Evolutionary conservation across 495 filamentous ascomycete species (phyloP).

Genomic region (Penicillium soppii): DNA sequence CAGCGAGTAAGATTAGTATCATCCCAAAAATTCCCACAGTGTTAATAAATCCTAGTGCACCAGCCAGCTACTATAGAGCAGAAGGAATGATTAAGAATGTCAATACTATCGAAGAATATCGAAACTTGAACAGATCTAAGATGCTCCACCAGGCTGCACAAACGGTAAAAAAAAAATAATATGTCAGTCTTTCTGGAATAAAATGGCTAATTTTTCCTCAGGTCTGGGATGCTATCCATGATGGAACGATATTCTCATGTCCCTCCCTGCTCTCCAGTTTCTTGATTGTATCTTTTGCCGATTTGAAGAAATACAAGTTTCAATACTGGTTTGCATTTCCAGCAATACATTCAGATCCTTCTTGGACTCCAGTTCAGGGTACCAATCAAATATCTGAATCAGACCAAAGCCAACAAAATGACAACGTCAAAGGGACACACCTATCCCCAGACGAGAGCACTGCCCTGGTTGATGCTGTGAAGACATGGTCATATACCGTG

Average conservation of each 20-base stretch:
- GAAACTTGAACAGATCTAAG: slow-evolving; percentile 65
- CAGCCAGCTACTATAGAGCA: slow-evolving; percentile 70
- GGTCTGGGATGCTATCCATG: slow-evolving; percentile 97
- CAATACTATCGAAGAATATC: slow-evolving; percentile 94
- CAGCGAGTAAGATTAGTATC: slow-evolving; percentile 62
- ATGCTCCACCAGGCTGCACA: slow-evolving; percentile 72
- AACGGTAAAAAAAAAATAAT: slow-evolving; percentile 53
- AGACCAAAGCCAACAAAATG: slow-evolving; percentile 18
- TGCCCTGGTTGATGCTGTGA: slow-evolving; percentile 71
- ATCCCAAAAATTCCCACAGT: neutral
- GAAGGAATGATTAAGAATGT: slow-evolving; percentile 95
- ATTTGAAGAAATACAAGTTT: slow-evolving; percentile 94
- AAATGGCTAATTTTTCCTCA: slow-evolving; percentile 33
- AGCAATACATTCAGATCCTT: slow-evolving; percentile 81
- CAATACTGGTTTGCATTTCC: slow-evolving; percentile 95
- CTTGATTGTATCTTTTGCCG: slow-evolving; percentile 85
- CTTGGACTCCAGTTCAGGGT: slow-evolving; percentile 58
- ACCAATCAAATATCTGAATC: slow-evolving; percentile 2
- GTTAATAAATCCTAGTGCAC: slow-evolving; percentile 54
- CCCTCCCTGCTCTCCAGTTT: slow-evolving; percentile 90
- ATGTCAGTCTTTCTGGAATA: neutral
- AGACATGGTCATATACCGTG: slow-evolving; percentile 79
- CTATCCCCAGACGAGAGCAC: slow-evolving; percentile 67
- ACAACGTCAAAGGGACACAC: slow-evolving; percentile 24
- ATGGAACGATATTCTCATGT: slow-evolving; percentile 91